These are phyloP conservation scores for Candida berthetii DNA, from an alignment of 805 yeast genomes.

Conservation along the genomic window DNA sequence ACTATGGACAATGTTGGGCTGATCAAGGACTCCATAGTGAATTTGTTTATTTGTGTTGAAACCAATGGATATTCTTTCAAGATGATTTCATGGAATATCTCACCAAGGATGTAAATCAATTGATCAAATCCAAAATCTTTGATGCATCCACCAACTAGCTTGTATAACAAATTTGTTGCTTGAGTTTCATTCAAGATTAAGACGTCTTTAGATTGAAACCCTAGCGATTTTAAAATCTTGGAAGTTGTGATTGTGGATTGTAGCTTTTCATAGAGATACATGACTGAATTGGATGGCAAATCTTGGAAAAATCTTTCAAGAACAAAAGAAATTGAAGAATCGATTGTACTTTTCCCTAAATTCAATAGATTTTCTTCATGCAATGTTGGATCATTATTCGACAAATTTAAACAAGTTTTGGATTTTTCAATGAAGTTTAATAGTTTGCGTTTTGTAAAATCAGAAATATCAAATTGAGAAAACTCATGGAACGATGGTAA, in stretches of 20 bases:
- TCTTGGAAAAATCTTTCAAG: slow-evolving; percentile 57
- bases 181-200: slow-evolving; percentile 37
- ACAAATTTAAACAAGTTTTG: slow-evolving; percentile 50
- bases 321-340: slow-evolving; percentile 51
- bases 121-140: slow-evolving; percentile 79
- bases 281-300: slow-evolving; percentile 47
- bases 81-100: slow-evolving; percentile 56
- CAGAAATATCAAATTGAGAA: slow-evolving; percentile 11
- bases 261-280: slow-evolving; percentile 41
- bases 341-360: slow-evolving; percentile 52
- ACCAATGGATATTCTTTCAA: slow-evolving; percentile 61
- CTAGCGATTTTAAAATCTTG: slow-evolving; percentile 34
- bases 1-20: slow-evolving; percentile 22
- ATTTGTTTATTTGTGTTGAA: slow-evolving; percentile 29
- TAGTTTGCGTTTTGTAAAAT: slow-evolving; percentile 27
- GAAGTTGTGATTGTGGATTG: slow-evolving; percentile 29
- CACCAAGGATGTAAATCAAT: slow-evolving; percentile 59
- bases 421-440: slow-evolving; percentile 52
- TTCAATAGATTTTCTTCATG: slow-evolving; percentile 40
- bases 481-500: slow-evolving; percentile 1
- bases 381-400: slow-evolving; percentile 16
- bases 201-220: slow-evolving; percentile 17
- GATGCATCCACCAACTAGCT: slow-evolving; percentile 62
- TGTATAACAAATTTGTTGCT: slow-evolving; percentile 48
- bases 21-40: slow-evolving; percentile 16